Evolutionary conservation across 169 alveolate species (phyloP), one percentile per base, ranked within the genome.

Genomic region (Miamiensis avidus): DNA sequence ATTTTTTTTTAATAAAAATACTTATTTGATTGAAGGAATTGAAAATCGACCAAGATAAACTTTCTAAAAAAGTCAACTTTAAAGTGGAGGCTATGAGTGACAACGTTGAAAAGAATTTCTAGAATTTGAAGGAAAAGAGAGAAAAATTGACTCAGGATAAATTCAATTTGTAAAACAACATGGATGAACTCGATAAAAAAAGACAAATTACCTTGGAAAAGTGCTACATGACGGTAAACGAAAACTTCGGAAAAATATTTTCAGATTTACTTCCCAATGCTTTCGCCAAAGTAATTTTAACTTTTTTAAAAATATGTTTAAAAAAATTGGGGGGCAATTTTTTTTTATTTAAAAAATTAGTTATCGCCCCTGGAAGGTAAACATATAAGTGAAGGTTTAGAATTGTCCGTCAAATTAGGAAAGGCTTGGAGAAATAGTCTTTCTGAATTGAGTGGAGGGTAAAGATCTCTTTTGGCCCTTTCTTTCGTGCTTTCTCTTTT

Each of bases 381-480:
- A 77, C 76, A 86, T 72, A 83, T 74, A 69, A 49, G 86, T 82
- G 95, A 93, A 82, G 98, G 98, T 34, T 88, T 96, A 29, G 97
- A 94, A 83, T 83, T 96, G 64, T 90, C 91, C 91, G 98, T 98
- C n/a, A 98, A 98, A 0, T 96, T 98, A 82, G 97, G 97, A 77
- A 95, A 94, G 25, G 93, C 91, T 34, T 98, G 99, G 99, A 98
- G 98, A 91, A 97, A 95, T 65, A 95, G 98, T 29, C 94, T 98
- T 34, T 83, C 96, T 88, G 96, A 96, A 93, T 76, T 96, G 82
- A 34, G 95, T 86, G 94, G 88, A 84, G 86, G 88, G 29, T 99
- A 98, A 93, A 94, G 99, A 81, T 98, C 99, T 76, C 95, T 99
- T 74, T 96, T 99, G 85, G 99, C 99, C 1, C 95, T 99, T 29